Percentiles rank a stretch among this genome's conserved stretches.
These are phyloP conservation scores for Geosmithia flava DNA, from an alignment of 2,329 filamentous ascomycete species.

Conservation along the genomic window DNA sequence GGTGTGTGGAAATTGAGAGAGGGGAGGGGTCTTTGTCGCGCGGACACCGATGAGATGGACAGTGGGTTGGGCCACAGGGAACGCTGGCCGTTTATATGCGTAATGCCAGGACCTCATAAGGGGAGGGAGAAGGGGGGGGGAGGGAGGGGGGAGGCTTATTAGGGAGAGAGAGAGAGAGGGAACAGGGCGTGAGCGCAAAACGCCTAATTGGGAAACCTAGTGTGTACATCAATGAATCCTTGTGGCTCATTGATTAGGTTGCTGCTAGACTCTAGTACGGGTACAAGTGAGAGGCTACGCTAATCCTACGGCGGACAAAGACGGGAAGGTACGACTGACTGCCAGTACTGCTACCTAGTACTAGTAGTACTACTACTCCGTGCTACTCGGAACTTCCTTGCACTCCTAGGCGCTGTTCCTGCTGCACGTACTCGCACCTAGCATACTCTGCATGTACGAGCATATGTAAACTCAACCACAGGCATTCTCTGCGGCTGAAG, in stretches of 20 bases:
- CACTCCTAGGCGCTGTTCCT: no score
- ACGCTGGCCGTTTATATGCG: slow-evolving; percentile 36
- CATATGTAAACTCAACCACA: no score
- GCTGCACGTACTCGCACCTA: no score
- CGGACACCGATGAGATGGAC: not conserved
- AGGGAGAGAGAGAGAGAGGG: not conserved
- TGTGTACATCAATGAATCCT: not conserved
- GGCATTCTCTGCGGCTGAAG: no score
- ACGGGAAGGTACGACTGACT: no score
- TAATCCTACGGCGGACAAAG: no score
- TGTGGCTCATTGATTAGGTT: not conserved
- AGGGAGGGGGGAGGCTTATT: no score
- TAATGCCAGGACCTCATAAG: slow-evolving; percentile 7
- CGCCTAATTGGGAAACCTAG: not conserved
- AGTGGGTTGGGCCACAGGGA: slow-evolving; percentile 17
- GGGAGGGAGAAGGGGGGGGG: not conserved
- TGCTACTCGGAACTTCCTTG: no score
- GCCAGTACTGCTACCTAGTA: no score
- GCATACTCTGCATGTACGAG: no score
- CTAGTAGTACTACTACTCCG: no score
- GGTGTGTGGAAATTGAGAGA: not conserved
- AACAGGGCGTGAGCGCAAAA: not conserved
- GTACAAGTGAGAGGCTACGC: not conserved
- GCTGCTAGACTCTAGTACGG: not conserved
- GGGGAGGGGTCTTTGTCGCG: not conserved